Conservation (phyloP, 139 green algal species). For the Micractinium sp. region DNA sequence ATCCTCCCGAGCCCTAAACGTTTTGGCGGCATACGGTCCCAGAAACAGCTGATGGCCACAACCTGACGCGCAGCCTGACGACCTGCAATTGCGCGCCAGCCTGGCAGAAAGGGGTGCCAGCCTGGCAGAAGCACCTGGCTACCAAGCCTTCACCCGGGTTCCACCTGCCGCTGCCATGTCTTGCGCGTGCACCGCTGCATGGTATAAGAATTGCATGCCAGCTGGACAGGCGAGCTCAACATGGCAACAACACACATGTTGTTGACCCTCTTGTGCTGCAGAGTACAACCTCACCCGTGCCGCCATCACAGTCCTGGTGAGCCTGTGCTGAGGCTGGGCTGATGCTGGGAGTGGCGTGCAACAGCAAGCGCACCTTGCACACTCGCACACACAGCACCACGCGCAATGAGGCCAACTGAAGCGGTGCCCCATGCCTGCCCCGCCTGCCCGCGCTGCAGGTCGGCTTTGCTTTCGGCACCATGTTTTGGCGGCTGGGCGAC, state of each 20-base stretch:
- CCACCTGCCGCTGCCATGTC: no score
- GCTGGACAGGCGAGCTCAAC: no score
- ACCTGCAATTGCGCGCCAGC: conserved; percentile 43
- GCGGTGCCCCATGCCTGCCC: no score
- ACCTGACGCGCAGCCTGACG: conserved; percentile 50
- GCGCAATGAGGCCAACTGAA: background rate
- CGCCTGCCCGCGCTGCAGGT: background rate
- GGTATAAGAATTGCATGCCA: no score
- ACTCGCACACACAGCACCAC: no score
- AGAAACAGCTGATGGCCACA: conserved; percentile 32
- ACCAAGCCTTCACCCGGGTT: no score
- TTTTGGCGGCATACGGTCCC: no score
- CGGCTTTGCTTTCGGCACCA: conserved; percentile 51
- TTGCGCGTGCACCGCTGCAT: no score
- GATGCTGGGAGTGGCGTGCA: background rate
- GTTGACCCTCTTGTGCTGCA: no score
- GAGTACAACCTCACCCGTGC: conserved; percentile 48
- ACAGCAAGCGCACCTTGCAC: no score
- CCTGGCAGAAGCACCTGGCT: background rate
- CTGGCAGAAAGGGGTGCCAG: background rate
- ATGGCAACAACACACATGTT: no score
- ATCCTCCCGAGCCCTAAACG: no score
- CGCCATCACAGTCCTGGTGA: conserved; percentile 52
- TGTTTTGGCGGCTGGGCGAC: conserved; percentile 41
- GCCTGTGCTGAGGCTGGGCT: background rate